phyloP scores from a whole-genome alignment of 2,329 filamentous ascomycete species.

The Cadophora luteo-olivacea region DNA sequence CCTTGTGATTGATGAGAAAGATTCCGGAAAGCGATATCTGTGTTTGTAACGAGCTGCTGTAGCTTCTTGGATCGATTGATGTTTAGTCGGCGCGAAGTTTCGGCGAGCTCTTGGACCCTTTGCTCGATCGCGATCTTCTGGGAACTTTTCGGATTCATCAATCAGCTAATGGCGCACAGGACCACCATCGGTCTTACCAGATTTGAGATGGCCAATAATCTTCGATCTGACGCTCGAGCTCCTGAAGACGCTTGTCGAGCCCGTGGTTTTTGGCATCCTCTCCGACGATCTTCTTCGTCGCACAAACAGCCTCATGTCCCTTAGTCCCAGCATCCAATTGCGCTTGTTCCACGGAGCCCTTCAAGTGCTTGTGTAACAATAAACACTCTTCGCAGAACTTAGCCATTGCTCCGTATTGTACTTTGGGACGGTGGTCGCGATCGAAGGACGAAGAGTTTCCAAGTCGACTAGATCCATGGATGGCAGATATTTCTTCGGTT shows the following conservation, averaged over 20 bases:
- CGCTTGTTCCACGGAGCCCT: neutral
- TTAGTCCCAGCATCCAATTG: neutral
- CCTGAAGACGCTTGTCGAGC: neutral
- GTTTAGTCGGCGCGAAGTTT: slow-evolving; percentile 1
- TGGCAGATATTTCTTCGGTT: neutral
- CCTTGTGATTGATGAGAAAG: neutral
- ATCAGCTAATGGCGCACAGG: neutral
- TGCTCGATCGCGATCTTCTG: neutral
- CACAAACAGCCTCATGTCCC: neutral
- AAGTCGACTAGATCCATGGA: neutral
- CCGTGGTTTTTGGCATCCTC: neutral
- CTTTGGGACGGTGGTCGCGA: neutral
- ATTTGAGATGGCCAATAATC: neutral
- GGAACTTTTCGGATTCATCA: neutral
- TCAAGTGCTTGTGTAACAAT: neutral
- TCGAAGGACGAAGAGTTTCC: neutral
- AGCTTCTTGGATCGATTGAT: slow-evolving; percentile 1
- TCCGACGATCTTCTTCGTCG: neutral
- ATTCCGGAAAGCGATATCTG: neutral
- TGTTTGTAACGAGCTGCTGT: neutral
- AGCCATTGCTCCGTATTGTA: neutral
- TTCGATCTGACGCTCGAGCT: neutral
- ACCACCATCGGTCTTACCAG: neutral
- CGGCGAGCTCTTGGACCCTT: neutral
- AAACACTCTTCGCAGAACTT: neutral